These are phyloP conservation scores for Ogataea salicorniae DNA, from an alignment of 805 yeast genomes.

Conservation along the genomic window DNA sequence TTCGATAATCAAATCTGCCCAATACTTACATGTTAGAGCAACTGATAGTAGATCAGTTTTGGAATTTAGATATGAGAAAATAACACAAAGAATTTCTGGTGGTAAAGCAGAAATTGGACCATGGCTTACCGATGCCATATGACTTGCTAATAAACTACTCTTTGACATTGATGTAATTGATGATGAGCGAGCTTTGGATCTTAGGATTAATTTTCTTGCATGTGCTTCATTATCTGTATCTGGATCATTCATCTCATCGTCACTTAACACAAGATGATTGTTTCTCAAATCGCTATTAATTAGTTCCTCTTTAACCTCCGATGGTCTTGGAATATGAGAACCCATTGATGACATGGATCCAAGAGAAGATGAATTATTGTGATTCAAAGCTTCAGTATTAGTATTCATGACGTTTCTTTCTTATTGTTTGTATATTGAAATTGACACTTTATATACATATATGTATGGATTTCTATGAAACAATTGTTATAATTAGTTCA, in stretches of 20 bases:
- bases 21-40: conserved; percentile 70
- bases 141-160: conserved; percentile 2
- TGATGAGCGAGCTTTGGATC: conserved; percentile 23
- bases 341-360: conserved; percentile 18
- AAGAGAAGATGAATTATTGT: conserved; percentile 13
- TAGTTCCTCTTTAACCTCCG: conserved; percentile 2
- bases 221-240: conserved; percentile 31
- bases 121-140: conserved; percentile 7
- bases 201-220: conserved; percentile 24
- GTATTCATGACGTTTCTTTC: neutral
- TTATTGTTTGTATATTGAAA: neutral
- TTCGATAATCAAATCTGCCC: conserved; percentile 76
- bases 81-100: conserved; percentile 57
- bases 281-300: conserved; percentile 1
- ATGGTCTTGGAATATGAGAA: conserved; percentile 10
- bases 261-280: conserved; percentile 5
- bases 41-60: conserved; percentile 55
- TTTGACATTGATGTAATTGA: conserved; percentile 13
- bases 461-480: no score
- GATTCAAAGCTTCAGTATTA: neutral
- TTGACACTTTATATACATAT: no score
- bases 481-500: no score
- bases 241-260: conserved; percentile 26
- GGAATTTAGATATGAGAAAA: conserved; percentile 59
- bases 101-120: conserved; percentile 43